phyloP scores from a whole-genome alignment of 2,329 filamentous ascomycete genomes.

The Coniochaeta hoffmannii region DNA sequence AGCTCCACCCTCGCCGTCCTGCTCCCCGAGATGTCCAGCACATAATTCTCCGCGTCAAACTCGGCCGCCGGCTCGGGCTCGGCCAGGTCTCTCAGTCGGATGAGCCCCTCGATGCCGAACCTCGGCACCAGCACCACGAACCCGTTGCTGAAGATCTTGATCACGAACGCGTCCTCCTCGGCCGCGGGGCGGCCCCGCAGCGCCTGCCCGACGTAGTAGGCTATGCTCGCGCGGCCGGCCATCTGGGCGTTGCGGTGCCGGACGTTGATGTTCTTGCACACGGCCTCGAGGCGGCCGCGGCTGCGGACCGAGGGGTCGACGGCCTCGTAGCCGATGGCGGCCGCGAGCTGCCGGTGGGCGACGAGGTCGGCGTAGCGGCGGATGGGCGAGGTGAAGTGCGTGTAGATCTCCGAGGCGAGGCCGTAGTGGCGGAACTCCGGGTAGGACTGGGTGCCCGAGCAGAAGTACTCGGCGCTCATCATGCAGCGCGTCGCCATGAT shows the following conservation, averaged over 20 bases:
- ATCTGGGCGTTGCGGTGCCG: slow-evolving; percentile 96
- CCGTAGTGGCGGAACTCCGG: slow-evolving; percentile 97
- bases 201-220: slow-evolving; percentile 96
- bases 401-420: slow-evolving; percentile 93
- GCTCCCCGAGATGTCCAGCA: slow-evolving; percentile 54
- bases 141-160: slow-evolving; percentile 96
- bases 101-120: slow-evolving; percentile 91
- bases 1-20: slow-evolving; percentile 61
- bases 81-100: slow-evolving; percentile 76
- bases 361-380: slow-evolving; percentile 95
- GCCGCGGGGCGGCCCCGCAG: slow-evolving; percentile 67
- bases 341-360: slow-evolving; percentile 88
- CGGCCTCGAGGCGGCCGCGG: slow-evolving; percentile 77
- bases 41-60: slow-evolving; percentile 83
- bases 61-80: slow-evolving; percentile 69
- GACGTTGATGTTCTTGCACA: slow-evolving; percentile 98
- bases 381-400: slow-evolving; percentile 96
- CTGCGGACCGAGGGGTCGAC: slow-evolving; percentile 76
- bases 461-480: slow-evolving; percentile 99
- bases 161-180: slow-evolving; percentile 89
- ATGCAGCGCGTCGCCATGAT: slow-evolving; percentile 98
- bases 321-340: slow-evolving; percentile 86
- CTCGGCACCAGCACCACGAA: slow-evolving; percentile 93
- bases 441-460: slow-evolving; percentile 84
- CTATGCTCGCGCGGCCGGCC: slow-evolving; percentile 86